Evolutionary conservation across 495 filamentous ascomycete genomes (phyloP).

Genomic region (Rusavskia elegans): DNA sequence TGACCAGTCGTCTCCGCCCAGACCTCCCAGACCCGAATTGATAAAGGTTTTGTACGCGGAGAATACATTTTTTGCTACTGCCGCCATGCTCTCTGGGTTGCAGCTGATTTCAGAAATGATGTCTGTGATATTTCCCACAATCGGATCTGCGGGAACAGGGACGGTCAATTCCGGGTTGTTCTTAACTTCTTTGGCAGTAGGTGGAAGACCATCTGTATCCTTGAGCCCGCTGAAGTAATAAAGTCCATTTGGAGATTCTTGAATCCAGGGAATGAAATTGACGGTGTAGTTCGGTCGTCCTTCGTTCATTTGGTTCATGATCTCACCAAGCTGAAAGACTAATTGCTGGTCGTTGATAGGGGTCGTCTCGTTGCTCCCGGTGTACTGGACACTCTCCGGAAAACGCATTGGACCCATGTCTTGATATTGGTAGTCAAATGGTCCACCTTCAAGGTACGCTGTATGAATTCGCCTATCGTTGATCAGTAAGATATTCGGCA

Average conservation of each 20-base stretch:
- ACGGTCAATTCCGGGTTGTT: slow-evolving; percentile 19
- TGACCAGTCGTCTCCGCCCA: slow-evolving; percentile 35
- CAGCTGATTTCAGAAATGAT: slow-evolving; percentile 17
- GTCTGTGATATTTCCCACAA: slow-evolving; percentile 21
- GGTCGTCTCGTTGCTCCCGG: slow-evolving; percentile 35
- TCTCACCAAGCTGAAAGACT: slow-evolving; percentile 44
- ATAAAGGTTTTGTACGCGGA: slow-evolving; percentile 36
- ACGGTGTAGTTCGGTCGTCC: slow-evolving; percentile 34
- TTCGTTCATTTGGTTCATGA: slow-evolving; percentile 41
- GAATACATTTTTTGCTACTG: slow-evolving; percentile 43
- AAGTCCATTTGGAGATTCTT: slow-evolving; percentile 35
- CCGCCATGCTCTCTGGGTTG: slow-evolving; percentile 19
- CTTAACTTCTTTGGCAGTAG: slow-evolving; percentile 20
- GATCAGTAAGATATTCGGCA: neutral
- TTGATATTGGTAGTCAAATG: slow-evolving; percentile 54
- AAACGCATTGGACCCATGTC: slow-evolving; percentile 68
- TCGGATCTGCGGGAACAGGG: slow-evolving; percentile 19
- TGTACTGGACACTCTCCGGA: slow-evolving; percentile 30
- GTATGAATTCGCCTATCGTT: slow-evolving; percentile 39
- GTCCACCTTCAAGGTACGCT: slow-evolving; percentile 40
- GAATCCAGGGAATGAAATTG: slow-evolving; percentile 50
- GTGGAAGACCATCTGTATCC: slow-evolving; percentile 30
- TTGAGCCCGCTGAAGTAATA: slow-evolving; percentile 35
- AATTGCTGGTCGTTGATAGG: slow-evolving; percentile 41
- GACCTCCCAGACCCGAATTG: slow-evolving; percentile 15